phyloP scores from a whole-genome alignment of 768 basidiomycete species.

The Mycena vulgaris region DNA sequence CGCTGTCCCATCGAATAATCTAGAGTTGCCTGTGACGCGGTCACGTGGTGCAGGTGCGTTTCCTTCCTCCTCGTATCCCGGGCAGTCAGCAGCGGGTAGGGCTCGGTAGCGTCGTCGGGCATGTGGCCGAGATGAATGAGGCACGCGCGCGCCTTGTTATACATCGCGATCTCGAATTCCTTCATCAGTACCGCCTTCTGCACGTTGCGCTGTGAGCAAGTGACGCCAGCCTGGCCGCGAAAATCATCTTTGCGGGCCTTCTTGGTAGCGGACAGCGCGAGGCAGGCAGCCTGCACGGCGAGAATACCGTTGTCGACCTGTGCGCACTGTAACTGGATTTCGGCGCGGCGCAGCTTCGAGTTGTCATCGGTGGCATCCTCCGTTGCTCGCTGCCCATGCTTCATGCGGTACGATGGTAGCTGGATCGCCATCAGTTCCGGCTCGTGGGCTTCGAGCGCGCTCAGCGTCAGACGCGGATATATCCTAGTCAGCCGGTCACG shows the following conservation, averaged over 20 bases:
- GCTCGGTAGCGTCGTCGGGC: not conserved
- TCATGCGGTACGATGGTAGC: conserved; percentile 25
- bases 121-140: conserved; percentile 26
- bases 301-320: conserved; percentile 18
- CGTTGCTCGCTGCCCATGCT: too few species aligned
- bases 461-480: conserved; percentile 17
- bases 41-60: too few species aligned
- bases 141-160: conserved; percentile 10
- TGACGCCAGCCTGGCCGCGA: conserved; percentile 20
- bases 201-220: conserved; percentile 8
- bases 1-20: conserved; percentile 28
- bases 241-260: conserved; percentile 10
- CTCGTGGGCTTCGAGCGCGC: conserved; percentile 25
- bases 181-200: conserved; percentile 26
- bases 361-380: not conserved
- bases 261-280: conserved; percentile 22
- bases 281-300: conserved; percentile 6
- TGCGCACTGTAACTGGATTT: conserved; percentile 12
- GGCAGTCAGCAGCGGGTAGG: conserved; percentile 13
- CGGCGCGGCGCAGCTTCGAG: not conserved
- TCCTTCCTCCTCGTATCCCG: conserved; percentile 27
- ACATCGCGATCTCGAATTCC: conserved; percentile 25
- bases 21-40: conserved; percentile 25
- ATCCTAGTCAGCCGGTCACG: conserved; percentile 15
- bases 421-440: conserved; percentile 26